Evolutionary conservation across 768 basidiomycete species (phyloP).

Genomic region (Butyriboletus loyo): DNA sequence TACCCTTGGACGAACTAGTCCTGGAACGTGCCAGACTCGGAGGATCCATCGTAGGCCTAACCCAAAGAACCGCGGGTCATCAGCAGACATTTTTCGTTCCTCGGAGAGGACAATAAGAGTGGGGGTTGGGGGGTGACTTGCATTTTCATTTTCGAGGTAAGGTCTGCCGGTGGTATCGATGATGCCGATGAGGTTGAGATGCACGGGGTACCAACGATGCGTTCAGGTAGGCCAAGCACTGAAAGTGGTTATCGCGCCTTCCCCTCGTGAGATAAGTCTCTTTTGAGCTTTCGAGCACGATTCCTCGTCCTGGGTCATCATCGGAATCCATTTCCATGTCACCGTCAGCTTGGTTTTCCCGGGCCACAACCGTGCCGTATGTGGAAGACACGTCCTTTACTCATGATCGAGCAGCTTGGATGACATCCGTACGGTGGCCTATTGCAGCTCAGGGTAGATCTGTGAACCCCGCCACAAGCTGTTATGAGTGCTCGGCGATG

Average conservation of each 20-base stretch:
- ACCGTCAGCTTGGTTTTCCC: conserved; percentile 6
- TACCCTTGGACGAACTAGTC: no score
- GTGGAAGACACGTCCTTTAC: no score
- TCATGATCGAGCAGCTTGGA: no score
- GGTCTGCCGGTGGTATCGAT: not conserved
- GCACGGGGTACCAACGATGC: not conserved
- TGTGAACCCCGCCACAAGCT: no score
- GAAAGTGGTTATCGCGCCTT: conserved; percentile 19
- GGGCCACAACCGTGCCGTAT: no score
- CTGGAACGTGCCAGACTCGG: not conserved
- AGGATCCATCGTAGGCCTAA: conserved; percentile 1
- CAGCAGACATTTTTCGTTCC: not conserved
- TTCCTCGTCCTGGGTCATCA: conserved; percentile 11
- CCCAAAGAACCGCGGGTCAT: not conserved
- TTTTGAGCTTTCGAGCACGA: conserved; percentile 26
- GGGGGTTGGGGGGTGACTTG: not conserved
- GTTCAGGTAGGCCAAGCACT: conserved; percentile 6
- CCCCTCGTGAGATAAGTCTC: conserved; percentile 21
- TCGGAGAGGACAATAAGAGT: not conserved
- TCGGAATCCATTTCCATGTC: conserved; percentile 10
- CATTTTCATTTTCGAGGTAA: conserved; percentile 4
- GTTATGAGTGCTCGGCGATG: no score
- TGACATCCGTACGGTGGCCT: no score
- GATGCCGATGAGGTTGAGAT: not conserved
- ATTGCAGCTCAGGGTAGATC: no score